Percentiles rank a stretch among this genome's conserved stretches.
These are phyloP conservation scores for Maudiozyma humilis DNA, from an alignment of 1,139 yeast genomes.

Conservation along the genomic window DNA sequence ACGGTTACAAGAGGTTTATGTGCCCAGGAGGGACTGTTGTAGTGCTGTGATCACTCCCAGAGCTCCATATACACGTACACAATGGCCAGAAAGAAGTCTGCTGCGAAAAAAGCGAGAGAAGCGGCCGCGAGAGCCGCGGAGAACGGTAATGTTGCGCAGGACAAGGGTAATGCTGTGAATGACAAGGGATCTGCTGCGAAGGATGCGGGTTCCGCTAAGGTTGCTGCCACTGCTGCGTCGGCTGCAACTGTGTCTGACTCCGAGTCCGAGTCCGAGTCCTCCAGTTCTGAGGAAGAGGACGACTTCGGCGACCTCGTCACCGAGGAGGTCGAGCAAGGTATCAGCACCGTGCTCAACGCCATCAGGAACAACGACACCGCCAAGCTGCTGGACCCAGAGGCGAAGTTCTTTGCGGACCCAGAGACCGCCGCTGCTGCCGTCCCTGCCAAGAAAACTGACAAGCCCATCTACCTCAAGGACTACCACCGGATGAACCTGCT, in stretches of 20 bases:
- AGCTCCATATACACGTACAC: not conserved
- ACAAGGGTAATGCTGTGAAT: constrained; percentile 4
- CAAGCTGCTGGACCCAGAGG: constrained; percentile 53
- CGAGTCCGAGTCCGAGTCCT: constrained; percentile 21
- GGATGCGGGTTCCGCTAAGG: not conserved
- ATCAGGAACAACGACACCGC: constrained; percentile 57
- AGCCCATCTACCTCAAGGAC: constrained; percentile 84
- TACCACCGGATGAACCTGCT: constrained; percentile 80
- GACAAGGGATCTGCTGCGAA: not conserved
- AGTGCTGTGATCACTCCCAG: too few species aligned
- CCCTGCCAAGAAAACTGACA: constrained; percentile 39
- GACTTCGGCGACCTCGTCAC: constrained; percentile 85
- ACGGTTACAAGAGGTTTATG: too few species aligned
- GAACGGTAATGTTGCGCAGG: constrained; percentile 20
- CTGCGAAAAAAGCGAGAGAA: constrained; percentile 67
- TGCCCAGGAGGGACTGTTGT: too few species aligned
- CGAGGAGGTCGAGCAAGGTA: constrained; percentile 74
- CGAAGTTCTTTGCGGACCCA: constrained; percentile 63
- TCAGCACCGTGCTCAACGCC: constrained; percentile 61
- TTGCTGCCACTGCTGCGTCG: not conserved
- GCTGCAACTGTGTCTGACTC: too few species aligned
- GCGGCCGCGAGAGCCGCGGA: constrained; percentile 20
- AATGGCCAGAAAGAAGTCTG: constrained; percentile 91
- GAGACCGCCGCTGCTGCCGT: constrained; percentile 34
- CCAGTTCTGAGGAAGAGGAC: constrained; percentile 70